Conservation (phyloP, 2,329 filamentous ascomycete genomes). For the Neurospora sp. region DNA sequence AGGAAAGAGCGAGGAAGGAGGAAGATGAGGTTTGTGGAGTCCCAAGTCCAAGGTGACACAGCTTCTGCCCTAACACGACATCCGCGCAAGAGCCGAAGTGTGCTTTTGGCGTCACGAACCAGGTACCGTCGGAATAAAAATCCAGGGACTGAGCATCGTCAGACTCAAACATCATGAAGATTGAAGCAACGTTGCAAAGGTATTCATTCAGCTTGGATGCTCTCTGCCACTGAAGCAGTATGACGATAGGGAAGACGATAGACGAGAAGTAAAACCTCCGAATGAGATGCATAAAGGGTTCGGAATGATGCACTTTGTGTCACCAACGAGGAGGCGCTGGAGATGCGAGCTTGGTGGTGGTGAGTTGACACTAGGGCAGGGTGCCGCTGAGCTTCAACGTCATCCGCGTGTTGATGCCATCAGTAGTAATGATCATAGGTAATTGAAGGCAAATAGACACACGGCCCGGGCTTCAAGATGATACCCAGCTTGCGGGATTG, state of each 20-base stretch:
- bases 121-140: background rate
- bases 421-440: no score
- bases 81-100: background rate
- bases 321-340: background rate
- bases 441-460: no score
- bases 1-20: background rate
- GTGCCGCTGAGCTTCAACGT: no score
- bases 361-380: background rate
- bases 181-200: background rate
- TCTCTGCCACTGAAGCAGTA: background rate
- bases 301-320: background rate
- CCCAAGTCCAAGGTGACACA: background rate
- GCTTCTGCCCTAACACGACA: background rate
- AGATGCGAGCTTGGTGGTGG: background rate
- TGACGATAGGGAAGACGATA: background rate
- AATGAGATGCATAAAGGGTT: background rate
- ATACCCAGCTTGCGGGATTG: no score
- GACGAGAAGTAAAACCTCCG: background rate
- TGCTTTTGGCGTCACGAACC: background rate
- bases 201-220: background rate
- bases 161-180: background rate
- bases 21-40: background rate
- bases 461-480: no score
- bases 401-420: background rate
- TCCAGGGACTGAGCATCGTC: background rate